These are phyloP conservation scores for Bolboschoenoplectus hybrid DNA, from an alignment of 202 grass and related monocot genomes.

Conservation along the genomic window DNA sequence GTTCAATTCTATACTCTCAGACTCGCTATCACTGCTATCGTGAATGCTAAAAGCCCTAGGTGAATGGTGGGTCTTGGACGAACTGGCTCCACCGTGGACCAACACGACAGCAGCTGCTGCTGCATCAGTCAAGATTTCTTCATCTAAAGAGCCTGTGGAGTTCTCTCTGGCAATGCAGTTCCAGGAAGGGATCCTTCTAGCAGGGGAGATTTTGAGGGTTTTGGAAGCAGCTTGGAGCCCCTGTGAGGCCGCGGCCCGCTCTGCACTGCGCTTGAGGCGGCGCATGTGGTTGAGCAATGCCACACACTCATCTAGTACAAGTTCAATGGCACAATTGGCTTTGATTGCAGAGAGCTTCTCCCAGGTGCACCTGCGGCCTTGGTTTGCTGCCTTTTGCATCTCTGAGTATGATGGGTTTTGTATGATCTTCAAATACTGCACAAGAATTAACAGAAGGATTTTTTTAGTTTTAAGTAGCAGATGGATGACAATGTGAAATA, in stretches of 20 bases:
- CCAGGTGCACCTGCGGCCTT: slow-evolving; percentile 85
- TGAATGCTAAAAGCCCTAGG: slow-evolving; percentile 47
- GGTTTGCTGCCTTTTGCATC: slow-evolving; percentile 83
- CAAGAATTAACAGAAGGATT: slow-evolving; percentile 2
- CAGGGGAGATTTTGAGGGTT: slow-evolving; percentile 69
- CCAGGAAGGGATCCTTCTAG: slow-evolving; percentile 95
- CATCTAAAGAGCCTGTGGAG: slow-evolving; percentile 83
- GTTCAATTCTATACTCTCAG: slow-evolving; percentile 75
- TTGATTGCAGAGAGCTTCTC: slow-evolving; percentile 89
- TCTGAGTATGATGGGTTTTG: slow-evolving; percentile 81
- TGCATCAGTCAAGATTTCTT: slow-evolving; percentile 65
- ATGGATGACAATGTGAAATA: background rate
- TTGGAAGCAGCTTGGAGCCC: slow-evolving; percentile 42
- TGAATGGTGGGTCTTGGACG: slow-evolving; percentile 43
- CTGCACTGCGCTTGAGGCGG: slow-evolving; percentile 76
- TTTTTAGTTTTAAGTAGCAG: background rate
- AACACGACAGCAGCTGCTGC: slow-evolving; percentile 49
- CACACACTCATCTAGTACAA: slow-evolving; percentile 87
- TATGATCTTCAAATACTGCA: slow-evolving; percentile 94
- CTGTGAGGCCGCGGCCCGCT: slow-evolving; percentile 74
- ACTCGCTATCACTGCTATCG: slow-evolving; percentile 92
- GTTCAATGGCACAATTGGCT: slow-evolving; percentile 87
- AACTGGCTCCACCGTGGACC: slow-evolving; percentile 36
- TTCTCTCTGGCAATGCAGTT: slow-evolving; percentile 98
- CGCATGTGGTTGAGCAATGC: slow-evolving; percentile 82